phyloP scores from a whole-genome alignment of 768 basidiomycete species.

The Mycena galericulata region DNA sequence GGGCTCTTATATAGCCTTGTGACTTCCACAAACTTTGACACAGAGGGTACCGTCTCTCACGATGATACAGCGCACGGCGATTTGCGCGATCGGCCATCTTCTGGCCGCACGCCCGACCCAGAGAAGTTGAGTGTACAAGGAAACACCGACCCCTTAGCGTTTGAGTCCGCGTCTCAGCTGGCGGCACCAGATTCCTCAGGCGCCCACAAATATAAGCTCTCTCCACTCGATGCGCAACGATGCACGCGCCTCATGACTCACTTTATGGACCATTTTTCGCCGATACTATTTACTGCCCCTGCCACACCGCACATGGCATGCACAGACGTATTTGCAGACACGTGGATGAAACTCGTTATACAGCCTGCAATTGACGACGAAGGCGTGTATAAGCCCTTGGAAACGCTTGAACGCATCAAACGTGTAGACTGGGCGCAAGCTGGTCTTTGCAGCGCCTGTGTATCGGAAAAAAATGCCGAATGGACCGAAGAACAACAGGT shows the following conservation, averaged over 20 bases:
- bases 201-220: conserved; percentile 43
- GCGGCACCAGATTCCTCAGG: conserved; percentile 32
- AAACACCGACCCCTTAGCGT: conserved; percentile 15
- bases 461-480: conserved; percentile 69
- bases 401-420: conserved; percentile 74
- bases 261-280: conserved; percentile 77
- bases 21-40: conserved; percentile 68
- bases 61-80: conserved; percentile 13
- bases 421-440: conserved; percentile 66
- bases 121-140: conserved; percentile 17
- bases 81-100: conserved; percentile 17
- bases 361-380: conserved; percentile 70
- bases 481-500: conserved; percentile 71
- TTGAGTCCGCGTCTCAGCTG: conserved; percentile 17
- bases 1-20: conserved; percentile 74
- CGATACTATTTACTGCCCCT: conserved; percentile 77
- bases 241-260: conserved; percentile 63
- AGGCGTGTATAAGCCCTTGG: conserved; percentile 78
- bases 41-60: conserved; percentile 42
- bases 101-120: conserved; percentile 9
- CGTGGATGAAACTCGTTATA: conserved; percentile 80
- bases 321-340: conserved; percentile 77
- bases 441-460: conserved; percentile 72
- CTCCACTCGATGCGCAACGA: conserved; percentile 48
- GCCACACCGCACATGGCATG: conserved; percentile 80